Evolutionary conservation across 2,329 filamentous ascomycete species (phyloP).

Genomic region (Hypoxylon sp.): DNA sequence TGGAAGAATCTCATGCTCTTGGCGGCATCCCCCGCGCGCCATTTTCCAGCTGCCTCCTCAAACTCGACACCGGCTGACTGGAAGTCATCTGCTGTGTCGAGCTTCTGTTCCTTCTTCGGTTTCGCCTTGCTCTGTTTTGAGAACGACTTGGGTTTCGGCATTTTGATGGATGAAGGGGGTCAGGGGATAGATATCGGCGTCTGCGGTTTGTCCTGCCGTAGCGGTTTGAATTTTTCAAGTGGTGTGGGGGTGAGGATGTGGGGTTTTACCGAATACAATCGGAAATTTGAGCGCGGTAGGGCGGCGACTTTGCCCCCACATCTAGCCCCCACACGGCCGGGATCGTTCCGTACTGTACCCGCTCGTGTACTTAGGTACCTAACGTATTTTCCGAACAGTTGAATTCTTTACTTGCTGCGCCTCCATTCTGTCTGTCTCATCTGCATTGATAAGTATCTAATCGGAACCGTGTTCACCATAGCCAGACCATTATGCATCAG

Average conservation of each 20-base stretch:
- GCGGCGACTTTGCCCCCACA: too few species aligned
- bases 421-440: neutral
- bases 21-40: conserved; percentile 77
- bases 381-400: neutral
- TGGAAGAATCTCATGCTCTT: conserved; percentile 72
- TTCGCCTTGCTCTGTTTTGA: conserved; percentile 45
- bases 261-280: too few species aligned
- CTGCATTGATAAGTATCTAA: too few species aligned
- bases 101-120: conserved; percentile 58
- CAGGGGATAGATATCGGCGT: neutral
- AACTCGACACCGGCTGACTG: conserved; percentile 77
- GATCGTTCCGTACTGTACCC: too few species aligned
- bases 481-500: neutral
- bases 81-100: conserved; percentile 77
- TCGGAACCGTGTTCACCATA: too few species aligned
- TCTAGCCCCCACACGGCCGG: too few species aligned
- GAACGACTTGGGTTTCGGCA: conserved; percentile 42
- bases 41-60: conserved; percentile 82
- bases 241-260: neutral
- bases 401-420: neutral
- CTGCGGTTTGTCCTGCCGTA: neutral
- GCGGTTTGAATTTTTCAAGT: conserved; percentile 1
- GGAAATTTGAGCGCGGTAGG: too few species aligned
- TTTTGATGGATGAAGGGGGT: conserved; percentile 6
- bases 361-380: too few species aligned